Evolutionary conservation across 805 yeast species (phyloP), one percentile per base, ranked within the genome.

Genomic region (Ascoidea tarda): DNA sequence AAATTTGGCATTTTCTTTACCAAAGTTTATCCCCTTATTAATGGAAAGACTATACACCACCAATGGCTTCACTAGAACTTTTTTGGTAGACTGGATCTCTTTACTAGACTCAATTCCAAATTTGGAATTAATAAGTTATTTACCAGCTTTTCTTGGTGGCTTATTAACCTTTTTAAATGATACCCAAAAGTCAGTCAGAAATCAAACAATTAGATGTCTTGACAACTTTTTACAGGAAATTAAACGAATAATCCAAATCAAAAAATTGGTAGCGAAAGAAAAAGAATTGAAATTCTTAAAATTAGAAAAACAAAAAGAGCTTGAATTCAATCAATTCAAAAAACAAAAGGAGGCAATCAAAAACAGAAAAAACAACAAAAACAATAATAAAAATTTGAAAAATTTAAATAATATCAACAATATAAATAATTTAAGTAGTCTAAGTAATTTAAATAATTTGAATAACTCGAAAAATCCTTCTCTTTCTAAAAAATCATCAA

Each of bases 21-120:
- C 87, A 0, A 84, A 84, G 60, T 93, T 93, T 67, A 87, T 93
- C 46, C 98, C 98, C 0, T 71, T 95, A n/a, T 68, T 93, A 48
- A 80, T 85, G 57, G 99, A 93, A 64, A 73, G 98, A 58, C 87
- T 93, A 68, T 87, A 87, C 62, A 90, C 93, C 0, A 84, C 87
- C 38, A 95, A 93, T 60, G 96, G 98, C 1, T 87, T 85, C 62
- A 89, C 97, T 0, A 76, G 96, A 58, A 84, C 88, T 69, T 93
- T 93, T 61, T 70, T 93, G 53, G 91, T 93, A 10, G 87, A 95
- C 51, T 93, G 99, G 99, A 75, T 93, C 49, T 84, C 88, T 57
- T 76, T 93, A n/a, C 72, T 93, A 50, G 93, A 91, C 66, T 88
- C 93, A 8, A 87, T 90, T 6, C 98, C 99, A 0, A 95, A 91